Evolutionary conservation across 116 monocot genomes (phyloP).

Genomic region (Dioscorea cayenensis): DNA sequence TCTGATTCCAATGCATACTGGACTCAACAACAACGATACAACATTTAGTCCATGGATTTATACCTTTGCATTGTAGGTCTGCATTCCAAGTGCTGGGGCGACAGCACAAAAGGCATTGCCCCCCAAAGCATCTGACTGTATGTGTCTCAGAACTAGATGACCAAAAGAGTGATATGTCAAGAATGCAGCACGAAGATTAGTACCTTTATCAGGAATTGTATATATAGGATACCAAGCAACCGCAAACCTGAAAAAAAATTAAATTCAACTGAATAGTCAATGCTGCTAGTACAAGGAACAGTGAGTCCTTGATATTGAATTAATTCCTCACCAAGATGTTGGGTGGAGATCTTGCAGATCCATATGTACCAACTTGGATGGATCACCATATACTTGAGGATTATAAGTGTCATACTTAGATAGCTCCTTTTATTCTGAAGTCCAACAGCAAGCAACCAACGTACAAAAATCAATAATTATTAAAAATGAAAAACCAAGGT

Average conservation of each 20-base stretch:
- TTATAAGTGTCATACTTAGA: conserved; percentile 16
- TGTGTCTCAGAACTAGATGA: conserved; percentile 6
- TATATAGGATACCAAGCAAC: conserved; percentile 48
- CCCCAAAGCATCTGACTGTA: not conserved
- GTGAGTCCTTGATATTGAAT: not conserved
- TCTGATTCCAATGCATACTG: not conserved
- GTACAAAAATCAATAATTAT: not conserved
- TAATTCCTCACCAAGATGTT: conserved; percentile 24
- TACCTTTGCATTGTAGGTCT: conserved; percentile 62
- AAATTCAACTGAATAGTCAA: not conserved
- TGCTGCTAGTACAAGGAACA: not conserved
- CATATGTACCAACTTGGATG: conserved; percentile 17
- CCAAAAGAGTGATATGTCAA: conserved; percentile 44
- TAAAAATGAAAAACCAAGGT: not conserved
- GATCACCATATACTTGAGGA: conserved; percentile 16
- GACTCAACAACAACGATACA: not conserved
- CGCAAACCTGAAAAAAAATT: conserved; percentile 12
- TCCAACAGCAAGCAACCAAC: conserved; percentile 2
- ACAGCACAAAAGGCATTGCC: conserved; percentile 12
- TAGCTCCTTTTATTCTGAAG: conserved; percentile 32
- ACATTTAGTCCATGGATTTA: not conserved
- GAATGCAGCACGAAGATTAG: conserved; percentile 29
- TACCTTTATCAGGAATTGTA: conserved; percentile 22
- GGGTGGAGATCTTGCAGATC: conserved; percentile 26
- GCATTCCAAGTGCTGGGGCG: conserved; percentile 38